phyloP scores from a whole-genome alignment of 1,139 yeast genomes.

The Kluyveromyces marxianus region DNA sequence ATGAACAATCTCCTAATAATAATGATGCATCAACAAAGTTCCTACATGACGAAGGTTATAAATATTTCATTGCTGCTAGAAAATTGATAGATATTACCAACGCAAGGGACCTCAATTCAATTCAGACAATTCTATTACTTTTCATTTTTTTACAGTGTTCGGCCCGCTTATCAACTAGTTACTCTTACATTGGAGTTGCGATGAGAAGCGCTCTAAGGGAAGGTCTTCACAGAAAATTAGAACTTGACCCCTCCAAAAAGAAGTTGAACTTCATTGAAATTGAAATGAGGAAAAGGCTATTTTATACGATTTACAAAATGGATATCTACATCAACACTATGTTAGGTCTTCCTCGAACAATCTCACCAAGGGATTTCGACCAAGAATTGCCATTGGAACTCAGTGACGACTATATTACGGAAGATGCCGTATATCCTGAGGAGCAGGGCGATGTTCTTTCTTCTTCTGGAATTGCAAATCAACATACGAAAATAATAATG shows the following conservation, averaged over 20 bases:
- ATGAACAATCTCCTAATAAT: constrained; percentile 1
- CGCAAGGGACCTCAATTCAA: constrained; percentile 54
- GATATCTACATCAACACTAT: constrained; percentile 86
- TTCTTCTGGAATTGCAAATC: constrained; percentile 76
- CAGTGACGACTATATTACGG: constrained; percentile 82
- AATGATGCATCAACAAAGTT: constrained; percentile 29
- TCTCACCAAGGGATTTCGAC: constrained; percentile 72
- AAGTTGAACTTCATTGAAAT: constrained; percentile 59
- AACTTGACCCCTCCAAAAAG: constrained; percentile 23
- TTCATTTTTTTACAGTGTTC: constrained; percentile 83
- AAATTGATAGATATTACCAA: constrained; percentile 70
- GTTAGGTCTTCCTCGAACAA: constrained; percentile 76
- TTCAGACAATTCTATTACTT: constrained; percentile 63
- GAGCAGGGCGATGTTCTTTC: constrained; percentile 44
- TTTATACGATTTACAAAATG: constrained; percentile 87
- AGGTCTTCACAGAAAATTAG: constrained; percentile 73
- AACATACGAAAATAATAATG: constrained; percentile 67
- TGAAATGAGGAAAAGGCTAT: constrained; percentile 77
- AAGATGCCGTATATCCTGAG: constrained; percentile 35
- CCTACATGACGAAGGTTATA: constrained; percentile 75
- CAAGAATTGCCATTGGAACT: constrained; percentile 80
- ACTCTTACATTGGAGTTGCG: constrained; percentile 89
- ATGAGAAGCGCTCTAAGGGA: constrained; percentile 78
- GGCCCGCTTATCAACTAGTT: constrained; percentile 83
- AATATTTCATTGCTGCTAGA: constrained; percentile 81